Evolutionary conservation across 208 protist species (phyloP), one percentile per base, ranked within the genome.

Genomic region (Trypanosoma cruzi): DNA sequence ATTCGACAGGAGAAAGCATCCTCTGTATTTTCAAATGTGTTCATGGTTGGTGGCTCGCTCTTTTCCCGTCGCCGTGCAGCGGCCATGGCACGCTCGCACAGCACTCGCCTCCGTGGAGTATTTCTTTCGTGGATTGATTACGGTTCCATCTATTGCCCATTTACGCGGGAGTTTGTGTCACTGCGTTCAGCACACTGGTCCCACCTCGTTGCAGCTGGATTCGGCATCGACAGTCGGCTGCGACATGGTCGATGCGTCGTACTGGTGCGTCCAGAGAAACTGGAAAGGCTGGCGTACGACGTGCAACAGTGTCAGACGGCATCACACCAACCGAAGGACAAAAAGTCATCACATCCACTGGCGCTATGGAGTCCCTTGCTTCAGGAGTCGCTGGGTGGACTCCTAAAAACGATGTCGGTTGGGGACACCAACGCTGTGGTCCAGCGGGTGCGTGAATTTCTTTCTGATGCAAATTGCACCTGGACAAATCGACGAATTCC

Each of bases 141-240:
- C 13, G 73, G 72, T 29, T 67, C 81, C 29, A 64, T 89, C 50
- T 80, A 81, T 54, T 92, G 84, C 63, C 79, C 84, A 18, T 89
- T 92, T 71, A 89, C 84, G 16, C 60, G 59, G 24, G 77, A 86
- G 59, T 88, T 81, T 32, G 48, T 88, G 24, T 79, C 81, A 20
- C 37, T 86, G 28, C 55, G 61, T 58, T 88, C 81, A 0, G 62
- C 79, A 11, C 86, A 86, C 68, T 92, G 83, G 86, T 8, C 56
- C 4, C 74, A 81, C 18, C 77, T 92, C 10, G 24, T 31, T 10
- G 26, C 48, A 3, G 79, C 73, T n/a, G 83, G 86, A 1, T 88
- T 92, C 59, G 77, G 71, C 18, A 40, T 84, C 20, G 59, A 76
- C 60, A 36, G 32, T 14, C 29, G 34, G 31, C 49, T 82, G 58